Evolutionary conservation across 495 filamentous ascomycete species (phyloP), one percentile per base, ranked within the genome.

Genomic region (Lentithecium fluviatile): DNA sequence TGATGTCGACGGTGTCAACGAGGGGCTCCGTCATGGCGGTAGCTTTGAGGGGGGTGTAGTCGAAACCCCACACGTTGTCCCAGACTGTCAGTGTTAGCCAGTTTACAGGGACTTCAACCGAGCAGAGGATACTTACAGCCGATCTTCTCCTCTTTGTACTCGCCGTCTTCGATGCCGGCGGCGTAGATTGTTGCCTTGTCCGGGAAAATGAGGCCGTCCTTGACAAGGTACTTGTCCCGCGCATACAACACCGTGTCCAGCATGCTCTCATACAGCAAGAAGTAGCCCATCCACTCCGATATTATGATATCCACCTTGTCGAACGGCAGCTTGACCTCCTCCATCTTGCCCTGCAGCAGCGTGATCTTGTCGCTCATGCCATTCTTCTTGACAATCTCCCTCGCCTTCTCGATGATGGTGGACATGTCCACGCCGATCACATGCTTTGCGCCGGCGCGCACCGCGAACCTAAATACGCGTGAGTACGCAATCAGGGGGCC

Each of bases 271-370:
- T 97, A 99, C 42, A 97, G 83, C 45, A 99, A 83, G 77, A 94
- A 95, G 79, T 99, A 99, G 45, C 94, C 94, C 94, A 99, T 99
- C 94, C 94, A 99, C 77, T 99, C 94, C 29, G 90, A 95, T 61
- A 99, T 90, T 76, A 99, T 99, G 70, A 99, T 93, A 74, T 99
- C 94, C 66, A 99, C 95, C 70, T 95, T 84, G 29, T 82, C 78
- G 65, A 92, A 92, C 21, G 95, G 94, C 23, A 99, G 85, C 21
- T 78, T 67, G 34, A 96, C 91, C 67, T 99, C 95, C 76, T 99
- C 94, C 84, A 99, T 93, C 78, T 91, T 91, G 46, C 95, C 94
- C 75, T 94, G 88, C 49, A 99, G 78, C 21, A 94, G 85, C 19
- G 91, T 96, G 73, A 99, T 93, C 76, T 86, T 85, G 72, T 84